These are phyloP conservation scores for Sporormia fimetaria DNA, from an alignment of 495 filamentous ascomycete species.

Conservation along the genomic window DNA sequence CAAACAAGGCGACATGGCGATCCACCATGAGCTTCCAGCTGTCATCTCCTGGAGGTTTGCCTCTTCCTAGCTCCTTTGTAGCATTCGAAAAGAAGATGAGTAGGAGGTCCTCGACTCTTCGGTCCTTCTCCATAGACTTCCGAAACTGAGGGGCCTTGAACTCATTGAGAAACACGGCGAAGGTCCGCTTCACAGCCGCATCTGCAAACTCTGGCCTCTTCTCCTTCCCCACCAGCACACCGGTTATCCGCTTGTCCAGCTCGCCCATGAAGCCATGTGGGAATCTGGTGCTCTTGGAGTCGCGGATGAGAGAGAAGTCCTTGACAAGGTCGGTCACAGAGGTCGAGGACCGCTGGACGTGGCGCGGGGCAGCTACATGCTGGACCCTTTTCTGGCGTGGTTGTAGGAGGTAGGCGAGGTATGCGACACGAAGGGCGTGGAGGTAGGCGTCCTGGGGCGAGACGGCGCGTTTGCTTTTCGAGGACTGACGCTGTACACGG, in stretches of 20 bases:
- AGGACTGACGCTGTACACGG: constrained; percentile 41
- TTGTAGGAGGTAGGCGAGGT: constrained; percentile 84
- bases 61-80: constrained; percentile 77
- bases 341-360: constrained; percentile 52
- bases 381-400: constrained; percentile 79
- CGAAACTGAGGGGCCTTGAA: constrained; percentile 61
- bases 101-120: constrained; percentile 79
- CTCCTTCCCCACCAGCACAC: constrained; percentile 57
- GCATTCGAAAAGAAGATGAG: constrained; percentile 85
- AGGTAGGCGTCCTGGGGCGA: constrained; percentile 68
- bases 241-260: constrained; percentile 56
- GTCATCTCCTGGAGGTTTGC: constrained; percentile 72
- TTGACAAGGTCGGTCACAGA: constrained; percentile 59
- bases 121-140: constrained; percentile 80
- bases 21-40: constrained; percentile 89
- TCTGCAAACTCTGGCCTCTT: constrained; percentile 68
- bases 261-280: constrained; percentile 66
- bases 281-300: constrained; percentile 66
- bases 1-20: constrained; percentile 87
- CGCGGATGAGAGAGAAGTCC: constrained; percentile 62
- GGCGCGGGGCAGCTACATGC: constrained; percentile 53
- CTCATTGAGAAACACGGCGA: constrained; percentile 66
- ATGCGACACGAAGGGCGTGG: constrained; percentile 82
- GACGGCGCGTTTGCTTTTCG: constrained; percentile 39
- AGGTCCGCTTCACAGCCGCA: constrained; percentile 64